phyloP scores from a whole-genome alignment of 2,329 filamentous ascomycete species.

The Xylaria polymorpha region DNA sequence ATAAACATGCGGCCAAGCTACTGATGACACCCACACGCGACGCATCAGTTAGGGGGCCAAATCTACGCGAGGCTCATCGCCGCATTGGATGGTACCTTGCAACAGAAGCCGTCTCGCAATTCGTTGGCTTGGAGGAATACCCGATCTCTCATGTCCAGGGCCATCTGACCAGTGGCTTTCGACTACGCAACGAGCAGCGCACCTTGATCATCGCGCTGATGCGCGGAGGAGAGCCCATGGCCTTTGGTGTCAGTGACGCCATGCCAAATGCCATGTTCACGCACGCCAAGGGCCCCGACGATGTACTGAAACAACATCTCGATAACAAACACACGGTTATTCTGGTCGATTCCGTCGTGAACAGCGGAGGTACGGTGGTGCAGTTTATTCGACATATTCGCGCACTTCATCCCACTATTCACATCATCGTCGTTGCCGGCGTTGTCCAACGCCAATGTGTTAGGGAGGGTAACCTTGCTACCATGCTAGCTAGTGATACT shows the following conservation, averaged over 20 bases:
- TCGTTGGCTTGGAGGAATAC: conserved; percentile 63
- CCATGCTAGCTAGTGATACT: conserved; percentile 51
- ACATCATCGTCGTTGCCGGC: conserved; percentile 47
- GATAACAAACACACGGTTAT: conserved; percentile 56
- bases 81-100: conserved; percentile 66
- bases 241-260: conserved; percentile 64
- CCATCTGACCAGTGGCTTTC: conserved; percentile 56
- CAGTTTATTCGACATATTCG: conserved; percentile 63
- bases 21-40: conserved; percentile 67
- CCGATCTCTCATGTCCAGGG: conserved; percentile 65
- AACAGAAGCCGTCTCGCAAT: conserved; percentile 56
- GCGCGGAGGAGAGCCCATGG: conserved; percentile 72
- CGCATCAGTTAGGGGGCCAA: conserved; percentile 57
- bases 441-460: conserved; percentile 61
- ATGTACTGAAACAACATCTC: conserved; percentile 59
- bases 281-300: conserved; percentile 46
- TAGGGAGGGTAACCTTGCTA: conserved; percentile 23
- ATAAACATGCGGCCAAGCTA: conserved; percentile 58
- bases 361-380: conserved; percentile 63
- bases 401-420: conserved; percentile 51
- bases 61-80: conserved; percentile 61
- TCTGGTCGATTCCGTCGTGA: conserved; percentile 71
- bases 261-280: conserved; percentile 57
- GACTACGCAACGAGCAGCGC: conserved; percentile 58
- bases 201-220: conserved; percentile 71